Percentiles rank a stretch among this genome's conserved stretches.
These are phyloP conservation scores for Ceriops zippeliana DNA, from an alignment of 345 rosid genomes.

Conservation along the genomic window DNA sequence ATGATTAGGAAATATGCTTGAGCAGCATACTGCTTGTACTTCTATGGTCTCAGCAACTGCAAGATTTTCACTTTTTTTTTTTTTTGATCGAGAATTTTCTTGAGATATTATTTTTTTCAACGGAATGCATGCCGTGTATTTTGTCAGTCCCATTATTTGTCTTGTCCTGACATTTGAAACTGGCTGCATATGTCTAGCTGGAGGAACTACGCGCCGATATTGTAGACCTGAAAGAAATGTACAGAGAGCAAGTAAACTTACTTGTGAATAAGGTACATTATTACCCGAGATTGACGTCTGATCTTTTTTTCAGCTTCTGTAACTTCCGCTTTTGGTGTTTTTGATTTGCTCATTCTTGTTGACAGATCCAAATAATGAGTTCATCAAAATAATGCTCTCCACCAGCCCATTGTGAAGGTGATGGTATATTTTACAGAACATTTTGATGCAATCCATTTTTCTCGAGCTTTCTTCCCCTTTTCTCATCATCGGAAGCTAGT, in stretches of 20 bases:
- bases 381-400: slow-evolving; percentile 20
- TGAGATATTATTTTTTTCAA: neutral
- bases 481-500: neutral
- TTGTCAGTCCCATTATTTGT: neutral
- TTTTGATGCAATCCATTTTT: slow-evolving; percentile 7
- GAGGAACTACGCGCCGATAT: slow-evolving; percentile 98
- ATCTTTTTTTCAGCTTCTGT: neutral
- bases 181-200: slow-evolving; percentile 49
- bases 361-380: slow-evolving; percentile 61
- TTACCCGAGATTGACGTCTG: neutral
- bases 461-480: slow-evolving; percentile 2
- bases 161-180: slow-evolving; percentile 16
- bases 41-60: too few species aligned
- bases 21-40: neutral
- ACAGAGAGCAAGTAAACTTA: slow-evolving; percentile 97
- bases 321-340: neutral
- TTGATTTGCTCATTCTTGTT: slow-evolving; percentile 1
- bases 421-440: slow-evolving; percentile 19
- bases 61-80: neutral
- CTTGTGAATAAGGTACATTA: slow-evolving; percentile 86
- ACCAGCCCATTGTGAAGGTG: neutral
- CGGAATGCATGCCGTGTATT: neutral
- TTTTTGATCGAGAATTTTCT: neutral
- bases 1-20: neutral
- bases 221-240: slow-evolving; percentile 98